phyloP scores from a whole-genome alignment of 2,329 filamentous ascomycete genomes.

The Aspergillus transmontanensis region DNA sequence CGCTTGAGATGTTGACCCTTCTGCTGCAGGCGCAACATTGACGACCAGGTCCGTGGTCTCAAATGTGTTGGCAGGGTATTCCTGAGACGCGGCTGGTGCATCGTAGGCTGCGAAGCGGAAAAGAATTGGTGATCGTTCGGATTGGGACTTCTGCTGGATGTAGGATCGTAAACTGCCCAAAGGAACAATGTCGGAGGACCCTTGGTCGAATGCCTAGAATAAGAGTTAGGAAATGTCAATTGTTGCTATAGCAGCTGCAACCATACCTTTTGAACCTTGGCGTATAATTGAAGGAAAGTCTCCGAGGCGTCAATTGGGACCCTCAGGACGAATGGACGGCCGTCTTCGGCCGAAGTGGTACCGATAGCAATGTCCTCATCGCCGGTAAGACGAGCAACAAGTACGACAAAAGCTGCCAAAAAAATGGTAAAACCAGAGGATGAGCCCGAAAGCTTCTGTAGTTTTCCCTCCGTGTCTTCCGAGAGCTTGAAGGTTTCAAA shows the following conservation, averaged over 20 bases:
- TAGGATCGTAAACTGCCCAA: conserved; percentile 43
- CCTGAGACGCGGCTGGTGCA: conserved; percentile 43
- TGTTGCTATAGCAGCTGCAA: not conserved
- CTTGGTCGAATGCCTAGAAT: conserved; percentile 41
- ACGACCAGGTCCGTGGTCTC: conserved; percentile 47
- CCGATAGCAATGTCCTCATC: conserved; percentile 53
- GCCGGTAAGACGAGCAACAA: conserved; percentile 50
- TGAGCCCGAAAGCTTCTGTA: conserved; percentile 41
- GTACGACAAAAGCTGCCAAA: conserved; percentile 46
- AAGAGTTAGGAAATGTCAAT: conserved; percentile 6
- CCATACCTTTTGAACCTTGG: conserved; percentile 44
- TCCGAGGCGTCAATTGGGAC: conserved; percentile 44
- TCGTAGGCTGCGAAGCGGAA: conserved; percentile 53
- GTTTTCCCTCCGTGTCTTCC: conserved; percentile 36
- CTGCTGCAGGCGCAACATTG: conserved; percentile 36
- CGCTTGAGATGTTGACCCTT: conserved; percentile 25
- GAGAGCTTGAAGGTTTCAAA: conserved; percentile 45
- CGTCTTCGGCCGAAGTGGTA: conserved; percentile 46
- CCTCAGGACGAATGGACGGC: conserved; percentile 49
- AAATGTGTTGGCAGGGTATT: conserved; percentile 47
- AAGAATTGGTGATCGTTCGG: conserved; percentile 43
- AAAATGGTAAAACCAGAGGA: conserved; percentile 44
- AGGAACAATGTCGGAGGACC: conserved; percentile 46
- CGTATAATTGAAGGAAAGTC: conserved; percentile 43
- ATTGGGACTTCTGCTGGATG: conserved; percentile 44